Conservation (phyloP, 2,329 filamentous ascomycete genomes). For the Cadophora malorum region DNA sequence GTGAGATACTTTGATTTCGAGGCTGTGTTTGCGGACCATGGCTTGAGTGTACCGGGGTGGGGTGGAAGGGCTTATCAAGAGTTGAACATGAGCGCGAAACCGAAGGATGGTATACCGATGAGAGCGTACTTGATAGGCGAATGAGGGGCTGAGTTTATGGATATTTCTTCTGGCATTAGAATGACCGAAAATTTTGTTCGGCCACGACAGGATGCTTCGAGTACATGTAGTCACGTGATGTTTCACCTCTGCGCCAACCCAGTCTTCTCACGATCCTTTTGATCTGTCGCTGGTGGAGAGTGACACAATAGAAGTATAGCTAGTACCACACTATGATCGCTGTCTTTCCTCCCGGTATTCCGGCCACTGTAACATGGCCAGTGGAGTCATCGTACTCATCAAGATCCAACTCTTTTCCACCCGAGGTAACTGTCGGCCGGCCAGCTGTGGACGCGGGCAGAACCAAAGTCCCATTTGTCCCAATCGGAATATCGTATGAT, state of each 20-base stretch:
- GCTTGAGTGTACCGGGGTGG: constrained; percentile 31
- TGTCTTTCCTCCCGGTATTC: not conserved
- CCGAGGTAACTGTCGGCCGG: not conserved
- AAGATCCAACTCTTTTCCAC: not conserved
- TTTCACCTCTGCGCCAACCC: not conserved
- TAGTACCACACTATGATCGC: constrained; percentile 2
- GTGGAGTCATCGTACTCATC: not conserved
- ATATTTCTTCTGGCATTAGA: too few species aligned
- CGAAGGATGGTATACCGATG: constrained; percentile 35
- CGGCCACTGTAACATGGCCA: not conserved
- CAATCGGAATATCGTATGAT: constrained; percentile 26
- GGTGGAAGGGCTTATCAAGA: constrained; percentile 32
- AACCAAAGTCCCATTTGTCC: constrained; percentile 27
- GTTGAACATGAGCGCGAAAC: constrained; percentile 34
- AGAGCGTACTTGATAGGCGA: constrained; percentile 16
- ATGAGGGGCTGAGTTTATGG: too few species aligned
- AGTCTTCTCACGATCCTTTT: too few species aligned
- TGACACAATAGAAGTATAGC: not conserved
- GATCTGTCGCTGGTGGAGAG: not conserved
- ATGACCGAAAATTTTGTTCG: too few species aligned
- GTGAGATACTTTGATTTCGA: constrained; percentile 56
- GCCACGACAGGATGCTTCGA: too few species aligned
- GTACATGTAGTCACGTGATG: not conserved
- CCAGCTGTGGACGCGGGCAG: constrained; percentile 17
- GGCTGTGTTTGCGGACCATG: constrained; percentile 43